Conservation (phyloP, 257 asterid genomes). For the Salvia rosmarinus region DNA sequence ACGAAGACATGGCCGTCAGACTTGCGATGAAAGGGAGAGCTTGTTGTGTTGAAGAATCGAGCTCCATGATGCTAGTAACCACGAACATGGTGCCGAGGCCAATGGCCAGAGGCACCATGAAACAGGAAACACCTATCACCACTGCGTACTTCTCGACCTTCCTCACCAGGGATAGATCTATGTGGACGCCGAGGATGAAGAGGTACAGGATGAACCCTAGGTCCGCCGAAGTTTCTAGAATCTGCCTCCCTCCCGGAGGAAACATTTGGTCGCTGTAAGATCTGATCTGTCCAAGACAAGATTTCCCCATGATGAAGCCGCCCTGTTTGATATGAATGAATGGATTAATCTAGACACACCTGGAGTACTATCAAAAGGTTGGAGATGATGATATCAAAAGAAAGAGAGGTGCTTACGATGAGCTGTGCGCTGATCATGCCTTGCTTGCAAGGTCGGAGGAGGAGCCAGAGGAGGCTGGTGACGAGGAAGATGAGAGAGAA, state of each 20-base stretch:
- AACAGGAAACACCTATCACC: conserved; percentile 48
- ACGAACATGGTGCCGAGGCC: conserved; percentile 28
- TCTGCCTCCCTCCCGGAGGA: conserved; percentile 48
- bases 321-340: conserved; percentile 39
- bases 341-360: too few relatives aligned
- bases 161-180: conserved; percentile 45
- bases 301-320: conserved; percentile 56
- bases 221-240: conserved; percentile 54
- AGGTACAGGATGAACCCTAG: conserved; percentile 60
- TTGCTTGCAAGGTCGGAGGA: conserved; percentile 54
- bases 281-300: conserved; percentile 38
- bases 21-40: conserved; percentile 40
- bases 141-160: conserved; percentile 39
- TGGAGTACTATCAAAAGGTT: too few relatives aligned
- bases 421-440: conserved; percentile 65
- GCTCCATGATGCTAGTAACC: neutral
- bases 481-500: conserved; percentile 35
- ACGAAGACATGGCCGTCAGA: conserved; percentile 48
- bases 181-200: conserved; percentile 56
- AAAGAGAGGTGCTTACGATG: conserved; percentile 40
- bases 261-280: conserved; percentile 29
- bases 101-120: conserved; percentile 41
- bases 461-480: conserved; percentile 35
- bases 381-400: neutral
- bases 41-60: conserved; percentile 22